phyloP scores from a whole-genome alignment of 106 monocot species.

The Dendrobium chrysotoxum region DNA sequence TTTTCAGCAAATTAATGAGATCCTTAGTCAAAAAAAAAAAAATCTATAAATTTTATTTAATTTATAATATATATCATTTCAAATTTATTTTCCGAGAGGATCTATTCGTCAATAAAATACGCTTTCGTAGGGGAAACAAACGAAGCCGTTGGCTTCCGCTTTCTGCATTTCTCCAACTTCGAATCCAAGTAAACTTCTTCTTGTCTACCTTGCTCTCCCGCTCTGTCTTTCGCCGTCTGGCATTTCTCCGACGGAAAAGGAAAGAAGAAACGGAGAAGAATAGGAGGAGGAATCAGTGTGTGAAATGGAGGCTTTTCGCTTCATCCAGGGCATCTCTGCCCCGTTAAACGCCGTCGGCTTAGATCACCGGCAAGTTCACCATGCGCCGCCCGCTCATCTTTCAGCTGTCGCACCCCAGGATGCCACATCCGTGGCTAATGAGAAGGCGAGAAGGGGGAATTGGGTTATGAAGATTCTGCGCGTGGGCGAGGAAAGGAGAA shows the following conservation, averaged over 20 bases:
- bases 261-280: neutral
- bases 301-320: slow-evolving; percentile 28
- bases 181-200: neutral
- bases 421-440: slow-evolving; percentile 1
- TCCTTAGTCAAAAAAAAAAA: too few species aligned
- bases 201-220: neutral
- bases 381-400: neutral
- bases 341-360: slow-evolving; percentile 2
- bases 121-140: neutral
- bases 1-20: too few species aligned
- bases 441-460: slow-evolving; percentile 17
- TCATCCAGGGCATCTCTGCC: slow-evolving; percentile 15
- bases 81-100: too few species aligned
- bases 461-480: slow-evolving; percentile 47
- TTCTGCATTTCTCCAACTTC: neutral
- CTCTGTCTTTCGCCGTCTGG: neutral
- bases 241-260: neutral
- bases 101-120: too few species aligned
- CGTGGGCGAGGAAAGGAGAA: slow-evolving; percentile 18
- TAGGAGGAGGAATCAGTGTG: neutral
- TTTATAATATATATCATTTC: too few species aligned
- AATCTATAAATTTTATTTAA: too few species aligned
- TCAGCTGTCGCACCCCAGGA: neutral
- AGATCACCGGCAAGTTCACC: neutral
- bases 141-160: neutral